Evolutionary conservation across 768 basidiomycete genomes (phyloP), one percentile per base, ranked within the genome.

Genomic region (Neoboletus brunneissimus): DNA sequence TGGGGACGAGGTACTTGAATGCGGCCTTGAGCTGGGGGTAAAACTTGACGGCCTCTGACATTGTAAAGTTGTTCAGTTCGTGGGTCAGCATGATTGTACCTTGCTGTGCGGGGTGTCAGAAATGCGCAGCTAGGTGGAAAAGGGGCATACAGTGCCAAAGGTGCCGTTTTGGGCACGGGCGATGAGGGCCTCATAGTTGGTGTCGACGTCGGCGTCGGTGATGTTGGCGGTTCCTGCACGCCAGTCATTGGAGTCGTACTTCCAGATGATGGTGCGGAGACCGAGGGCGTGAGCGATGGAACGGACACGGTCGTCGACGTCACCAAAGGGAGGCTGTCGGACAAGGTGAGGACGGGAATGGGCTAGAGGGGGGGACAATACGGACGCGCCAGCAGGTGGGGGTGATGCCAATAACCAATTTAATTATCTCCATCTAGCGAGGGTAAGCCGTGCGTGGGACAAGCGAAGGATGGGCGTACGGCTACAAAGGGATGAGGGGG

Each of bases 271-370:
- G 3, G 88, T 88, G 13, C 79, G 80, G 16, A 92, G 73, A 37
- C 84, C 84, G 60, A 92, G 82, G 10, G 78, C 83, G 23, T 83
- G 67, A 3, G 86, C 83, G 54, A 93, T 86, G 35, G 81, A 76
- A 34, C 91, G 82, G 42, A 92, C 83, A 50, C 91, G 87, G 70
- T 87, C 85, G 42, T 93, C 91, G 20, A 87, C 74, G 56, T 87
- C 85, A 45, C 85, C 86, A 58, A 74, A 86, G 1, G 86, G 85
- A 34, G 86, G 84, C 81, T 83, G 55, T 31, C 3, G 27, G 25
- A 38, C 12, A 38, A n/a, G 4, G 40, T 60, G 32, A 43, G 51
- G 18, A 25, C 13, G 10, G n/a, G 20, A 25, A 25, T n/a, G 54
- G 23, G 22, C n/a, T 11, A 9, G 11, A 2, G 1, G 45, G 54